Conservation (phyloP, 148 eudicot genomes). For the Polygonum maritimum region DNA sequence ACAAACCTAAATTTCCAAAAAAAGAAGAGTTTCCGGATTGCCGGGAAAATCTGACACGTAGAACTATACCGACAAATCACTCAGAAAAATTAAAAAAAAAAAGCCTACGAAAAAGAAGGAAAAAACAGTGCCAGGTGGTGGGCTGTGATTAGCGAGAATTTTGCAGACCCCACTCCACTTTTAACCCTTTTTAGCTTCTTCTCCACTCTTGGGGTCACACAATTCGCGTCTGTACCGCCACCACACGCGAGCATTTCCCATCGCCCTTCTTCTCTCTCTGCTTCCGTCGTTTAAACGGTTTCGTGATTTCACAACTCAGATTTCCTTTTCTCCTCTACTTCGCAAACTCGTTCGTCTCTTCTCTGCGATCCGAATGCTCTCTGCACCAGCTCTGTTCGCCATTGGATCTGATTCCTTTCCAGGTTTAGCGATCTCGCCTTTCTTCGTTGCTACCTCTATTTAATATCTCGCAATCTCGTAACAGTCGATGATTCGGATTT, state of each 20-base stretch:
- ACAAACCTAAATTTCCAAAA: no score
- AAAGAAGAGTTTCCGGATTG: background rate
- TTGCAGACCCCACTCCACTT: background rate
- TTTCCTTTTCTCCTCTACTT: constrained; percentile 1
- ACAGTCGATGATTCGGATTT: background rate
- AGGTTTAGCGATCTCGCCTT: background rate
- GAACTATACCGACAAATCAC: background rate
- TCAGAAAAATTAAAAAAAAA: background rate
- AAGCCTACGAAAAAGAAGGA: background rate
- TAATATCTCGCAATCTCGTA: background rate
- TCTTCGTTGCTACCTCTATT: background rate
- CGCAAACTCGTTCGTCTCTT: background rate
- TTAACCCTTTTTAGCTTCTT: background rate
- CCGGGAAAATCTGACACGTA: background rate
- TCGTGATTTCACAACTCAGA: constrained; percentile 6
- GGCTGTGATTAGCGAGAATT: constrained; percentile 1
- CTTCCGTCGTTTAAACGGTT: constrained; percentile 3
- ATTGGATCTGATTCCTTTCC: constrained; percentile 4
- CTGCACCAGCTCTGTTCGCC: background rate
- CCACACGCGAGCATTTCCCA: background rate
- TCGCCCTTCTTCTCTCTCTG: background rate
- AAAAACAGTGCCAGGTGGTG: constrained; percentile 9
- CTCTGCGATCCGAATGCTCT: background rate
- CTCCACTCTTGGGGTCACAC: background rate
- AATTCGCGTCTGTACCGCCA: background rate